phyloP scores from a whole-genome alignment of 129 eudicot species.

The Heracleum sosnowskyi region DNA sequence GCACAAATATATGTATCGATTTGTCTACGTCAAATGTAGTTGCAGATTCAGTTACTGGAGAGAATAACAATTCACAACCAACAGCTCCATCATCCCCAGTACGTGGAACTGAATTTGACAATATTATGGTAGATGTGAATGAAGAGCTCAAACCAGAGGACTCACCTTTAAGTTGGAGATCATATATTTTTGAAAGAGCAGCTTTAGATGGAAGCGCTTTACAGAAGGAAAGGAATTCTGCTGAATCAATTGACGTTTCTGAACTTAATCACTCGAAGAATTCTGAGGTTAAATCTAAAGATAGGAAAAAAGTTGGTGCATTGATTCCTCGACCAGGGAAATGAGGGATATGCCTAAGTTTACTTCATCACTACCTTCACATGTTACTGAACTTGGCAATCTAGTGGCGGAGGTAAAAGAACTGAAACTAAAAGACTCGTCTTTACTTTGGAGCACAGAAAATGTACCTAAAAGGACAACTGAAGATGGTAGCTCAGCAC shows the following conservation, averaged over 20 bases:
- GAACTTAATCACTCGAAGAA: slow-evolving; percentile 8
- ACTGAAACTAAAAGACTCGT: not conserved
- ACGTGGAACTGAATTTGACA: not conserved
- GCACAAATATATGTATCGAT: not conserved
- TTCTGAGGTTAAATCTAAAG: not conserved
- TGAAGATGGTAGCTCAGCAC: slow-evolving; percentile 2
- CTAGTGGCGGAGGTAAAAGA: not conserved
- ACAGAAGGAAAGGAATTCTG: slow-evolving; percentile 2
- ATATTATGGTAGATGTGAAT: not conserved
- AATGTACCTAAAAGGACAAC: not conserved
- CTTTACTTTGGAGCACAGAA: not conserved
- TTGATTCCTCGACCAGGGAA: slow-evolving; percentile 5
- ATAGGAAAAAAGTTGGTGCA: not conserved
- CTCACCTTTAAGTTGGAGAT: not conserved
- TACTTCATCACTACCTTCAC: no score
- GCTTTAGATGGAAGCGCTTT: slow-evolving; percentile 2
- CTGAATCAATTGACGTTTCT: slow-evolving; percentile 4
- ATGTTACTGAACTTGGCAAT: no score
- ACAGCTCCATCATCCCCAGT: not conserved
- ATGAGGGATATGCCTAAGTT: not conserved
- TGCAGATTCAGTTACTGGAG: not conserved
- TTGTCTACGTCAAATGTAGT: not conserved
- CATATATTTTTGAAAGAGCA: not conserved
- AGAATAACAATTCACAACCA: not conserved
- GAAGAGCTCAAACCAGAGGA: not conserved